These are phyloP conservation scores for Tubosaeta sp. DNA, from an alignment of 768 basidiomycete species.

Conservation along the genomic window DNA sequence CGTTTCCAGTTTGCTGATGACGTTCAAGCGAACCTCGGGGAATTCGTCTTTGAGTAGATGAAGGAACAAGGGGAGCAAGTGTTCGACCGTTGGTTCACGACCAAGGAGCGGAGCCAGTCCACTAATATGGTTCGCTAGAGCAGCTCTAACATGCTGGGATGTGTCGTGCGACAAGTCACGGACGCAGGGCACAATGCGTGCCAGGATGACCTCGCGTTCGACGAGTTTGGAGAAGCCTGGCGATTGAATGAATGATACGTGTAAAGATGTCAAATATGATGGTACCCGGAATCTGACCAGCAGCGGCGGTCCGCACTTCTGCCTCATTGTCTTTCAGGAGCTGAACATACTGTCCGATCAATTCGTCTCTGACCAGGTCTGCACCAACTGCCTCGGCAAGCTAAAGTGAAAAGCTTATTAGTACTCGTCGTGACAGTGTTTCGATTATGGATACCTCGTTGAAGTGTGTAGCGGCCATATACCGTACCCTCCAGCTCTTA, in stretches of 20 bases:
- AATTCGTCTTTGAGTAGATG: slow-evolving; percentile 98
- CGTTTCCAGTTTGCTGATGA: slow-evolving; percentile 97
- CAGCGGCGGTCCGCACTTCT: slow-evolving; percentile 93
- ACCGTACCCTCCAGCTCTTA: slow-evolving; percentile 98
- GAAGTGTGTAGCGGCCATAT: slow-evolving; percentile 98
- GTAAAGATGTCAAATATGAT: slow-evolving; percentile 2
- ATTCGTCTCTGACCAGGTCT: slow-evolving; percentile 89
- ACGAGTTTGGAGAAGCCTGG: slow-evolving; percentile 91
- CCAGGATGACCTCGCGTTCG: slow-evolving; percentile 90
- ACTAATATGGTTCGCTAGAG: slow-evolving; percentile 92
- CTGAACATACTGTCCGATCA: slow-evolving; percentile 89
- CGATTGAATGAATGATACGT: neutral
- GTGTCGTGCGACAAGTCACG: slow-evolving; percentile 89
- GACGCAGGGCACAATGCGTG: slow-evolving; percentile 91
- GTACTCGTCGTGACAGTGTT: neutral
- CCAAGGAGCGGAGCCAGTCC: slow-evolving; percentile 93
- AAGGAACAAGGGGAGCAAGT: slow-evolving; percentile 94
- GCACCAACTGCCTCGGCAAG: slow-evolving; percentile 87
- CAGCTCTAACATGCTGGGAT: slow-evolving; percentile 96
- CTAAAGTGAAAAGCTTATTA: slow-evolving; percentile 35
- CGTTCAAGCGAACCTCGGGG: slow-evolving; percentile 94
- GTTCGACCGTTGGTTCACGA: slow-evolving; percentile 90
- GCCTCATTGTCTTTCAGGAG: slow-evolving; percentile 98
- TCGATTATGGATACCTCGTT: slow-evolving; percentile 60
- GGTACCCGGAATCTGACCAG: slow-evolving; percentile 94